A percentile compares a stretch with the other conserved stretches of the same genome.
Evolutionary conservation across 163 green algal genomes (phyloP).

Genomic region (Scenedesmus sp.): DNA sequence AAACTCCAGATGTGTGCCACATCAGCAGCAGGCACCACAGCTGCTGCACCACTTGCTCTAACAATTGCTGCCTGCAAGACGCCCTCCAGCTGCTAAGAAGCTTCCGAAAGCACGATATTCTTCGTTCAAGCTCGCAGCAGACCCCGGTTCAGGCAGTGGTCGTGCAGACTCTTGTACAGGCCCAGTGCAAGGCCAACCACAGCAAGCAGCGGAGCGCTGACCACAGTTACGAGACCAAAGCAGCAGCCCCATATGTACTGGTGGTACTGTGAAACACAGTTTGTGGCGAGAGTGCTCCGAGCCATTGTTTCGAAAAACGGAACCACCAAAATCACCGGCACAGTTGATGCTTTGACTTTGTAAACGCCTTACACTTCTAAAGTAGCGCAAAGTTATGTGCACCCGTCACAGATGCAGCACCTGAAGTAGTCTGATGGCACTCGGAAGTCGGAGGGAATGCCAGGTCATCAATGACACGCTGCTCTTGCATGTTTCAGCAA

Average conservation of each 20-base stretch:
- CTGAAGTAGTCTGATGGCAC: background rate
- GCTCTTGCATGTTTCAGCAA: conserved; percentile 1
- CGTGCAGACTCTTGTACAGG: conserved; percentile 27
- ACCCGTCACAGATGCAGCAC: background rate
- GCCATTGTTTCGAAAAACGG: background rate
- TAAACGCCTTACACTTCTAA: background rate
- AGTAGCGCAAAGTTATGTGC: background rate
- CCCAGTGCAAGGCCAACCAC: background rate
- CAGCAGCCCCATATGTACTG: conserved; percentile 5
- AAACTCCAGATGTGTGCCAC: background rate
- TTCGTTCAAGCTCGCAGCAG: background rate
- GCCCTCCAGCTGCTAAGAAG: background rate
- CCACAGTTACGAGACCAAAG: conserved; percentile 21
- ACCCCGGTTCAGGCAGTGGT: background rate
- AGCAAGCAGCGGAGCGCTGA: conserved; percentile 17
- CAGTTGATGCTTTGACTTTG: background rate
- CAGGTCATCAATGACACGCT: background rate
- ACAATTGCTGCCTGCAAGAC: background rate
- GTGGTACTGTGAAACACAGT: background rate
- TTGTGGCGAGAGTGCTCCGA: background rate
- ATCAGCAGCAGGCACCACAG: background rate
- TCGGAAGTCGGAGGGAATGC: background rate
- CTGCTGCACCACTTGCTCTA: background rate
- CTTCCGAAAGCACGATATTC: background rate
- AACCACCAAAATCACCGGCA: background rate